Evolutionary conservation across 2,329 filamentous ascomycete species (phyloP), one percentile per base, ranked within the genome.

Genomic region (Emergomyces pasteurianus): DNA sequence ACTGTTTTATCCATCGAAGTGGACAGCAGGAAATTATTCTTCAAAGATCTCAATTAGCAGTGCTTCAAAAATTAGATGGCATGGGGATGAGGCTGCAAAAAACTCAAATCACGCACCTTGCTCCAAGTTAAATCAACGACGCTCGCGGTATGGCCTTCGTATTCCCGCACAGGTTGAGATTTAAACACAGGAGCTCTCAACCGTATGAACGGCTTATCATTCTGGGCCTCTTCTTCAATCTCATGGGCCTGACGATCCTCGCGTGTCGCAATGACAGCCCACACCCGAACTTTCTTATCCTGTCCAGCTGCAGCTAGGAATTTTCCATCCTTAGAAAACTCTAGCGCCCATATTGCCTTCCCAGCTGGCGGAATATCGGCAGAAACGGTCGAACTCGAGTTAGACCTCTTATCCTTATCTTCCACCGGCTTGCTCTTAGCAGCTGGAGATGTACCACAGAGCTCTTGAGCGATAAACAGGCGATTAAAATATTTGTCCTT

Each of bases 1-100:
- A 99, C 94, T 0, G 92, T 96, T 78, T 96, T 96, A 72, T 99
- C 94, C 91, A 97, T 96, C 0, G 92, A 96, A 0, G 92, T 95
- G 3, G 92, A 96, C 18, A 99, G 80, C 34, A 99, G 75, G 67
- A 99, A 99, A 72, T 95, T 96, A 75, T 99, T 99, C 80, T 83
- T 50, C 49, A 59, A 65, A 54, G 62, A 61, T 34, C 43, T 49
- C 58, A 46, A 26, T 63, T 58, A 65, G 61, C 59, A 55, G 8
- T 47, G 7, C 23, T 12, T 16, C n/a, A 16, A 59, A 60, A 5
- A 9, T 9, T 5, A 26, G 21, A 12, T 3, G 21, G n/a, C 2
- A 47, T 8, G 3, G 10, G 21, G 26, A 47, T 1, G 43, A n/a
- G 21, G 3, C 10, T n/a, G 43, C 43, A 3, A 23, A 14, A 26